A percentile compares a stretch with the other conserved stretches of the same genome.
Conservation (phyloP, 345 rosid genomes). For the Microthlaspi erraticum region DNA sequence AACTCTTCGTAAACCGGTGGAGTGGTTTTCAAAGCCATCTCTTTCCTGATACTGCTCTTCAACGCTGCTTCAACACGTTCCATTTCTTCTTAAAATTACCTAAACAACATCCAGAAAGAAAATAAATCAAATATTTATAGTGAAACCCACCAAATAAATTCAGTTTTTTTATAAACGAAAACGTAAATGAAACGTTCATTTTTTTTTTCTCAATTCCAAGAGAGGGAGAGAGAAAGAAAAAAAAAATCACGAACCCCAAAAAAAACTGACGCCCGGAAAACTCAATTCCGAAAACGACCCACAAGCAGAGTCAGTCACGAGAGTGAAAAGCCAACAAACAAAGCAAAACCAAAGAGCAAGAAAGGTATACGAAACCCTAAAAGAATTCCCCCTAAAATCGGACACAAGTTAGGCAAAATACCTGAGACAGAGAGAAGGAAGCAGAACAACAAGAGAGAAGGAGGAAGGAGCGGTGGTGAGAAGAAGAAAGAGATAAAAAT, state of each 20-base stretch:
- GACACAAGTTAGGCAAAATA: background rate
- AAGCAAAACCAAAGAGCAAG: constrained; percentile 9
- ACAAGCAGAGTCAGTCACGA: constrained; percentile 36
- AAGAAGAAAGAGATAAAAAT: constrained; percentile 28
- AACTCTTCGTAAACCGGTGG: constrained; percentile 52
- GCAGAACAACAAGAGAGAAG: constrained; percentile 25
- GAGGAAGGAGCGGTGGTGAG: constrained; percentile 40
- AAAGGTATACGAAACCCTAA: background rate
- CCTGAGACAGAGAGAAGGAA: constrained; percentile 33
- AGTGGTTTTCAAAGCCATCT: constrained; percentile 54
- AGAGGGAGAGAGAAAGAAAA: background rate
- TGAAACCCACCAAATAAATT: constrained; percentile 9
- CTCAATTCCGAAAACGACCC: constrained; percentile 35
- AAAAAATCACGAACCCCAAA: constrained; percentile 8
- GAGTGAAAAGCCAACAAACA: constrained; percentile 16
- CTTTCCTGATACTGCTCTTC: constrained; percentile 66
- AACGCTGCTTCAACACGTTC: constrained; percentile 71
- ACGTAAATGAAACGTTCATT: constrained; percentile 30
- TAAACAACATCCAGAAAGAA: background rate
- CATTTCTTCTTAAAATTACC: constrained; percentile 47
- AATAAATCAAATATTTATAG: background rate
- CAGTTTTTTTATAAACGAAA: constrained; percentile 29
- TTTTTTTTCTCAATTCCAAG: constrained; percentile 16
- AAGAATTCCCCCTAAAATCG: constrained; percentile 2
- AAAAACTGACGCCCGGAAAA: constrained; percentile 8